A percentile compares a stretch with the other conserved stretches of the same genome.
Evolutionary conservation across 164 flowering plant species (phyloP).

Genomic region (Pachysandra terminalis): DNA sequence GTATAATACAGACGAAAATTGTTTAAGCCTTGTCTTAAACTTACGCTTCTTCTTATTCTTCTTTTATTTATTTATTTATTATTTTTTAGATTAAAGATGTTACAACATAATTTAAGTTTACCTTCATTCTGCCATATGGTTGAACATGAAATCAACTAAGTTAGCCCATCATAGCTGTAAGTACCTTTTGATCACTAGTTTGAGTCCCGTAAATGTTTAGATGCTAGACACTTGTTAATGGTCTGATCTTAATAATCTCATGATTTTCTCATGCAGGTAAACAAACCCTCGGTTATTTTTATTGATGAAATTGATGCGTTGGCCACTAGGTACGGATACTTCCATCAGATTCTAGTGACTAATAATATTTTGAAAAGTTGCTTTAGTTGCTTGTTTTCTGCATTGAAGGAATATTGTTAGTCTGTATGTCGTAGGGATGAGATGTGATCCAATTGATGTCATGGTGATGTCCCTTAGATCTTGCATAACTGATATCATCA

Average conservation of each 20-base stretch:
- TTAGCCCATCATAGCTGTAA: neutral
- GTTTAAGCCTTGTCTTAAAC: neutral
- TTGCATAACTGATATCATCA: no score
- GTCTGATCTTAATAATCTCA: slow-evolving; percentile 1
- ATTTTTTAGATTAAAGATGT: no score
- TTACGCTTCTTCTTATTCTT: no score
- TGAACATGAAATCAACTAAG: no score
- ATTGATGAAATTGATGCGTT: slow-evolving; percentile 98
- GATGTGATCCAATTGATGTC: no score
- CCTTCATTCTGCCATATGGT: no score
- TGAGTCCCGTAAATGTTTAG: neutral
- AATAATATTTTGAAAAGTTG: neutral
- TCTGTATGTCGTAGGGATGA: neutral
- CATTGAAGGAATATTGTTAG: neutral
- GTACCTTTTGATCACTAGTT: neutral
- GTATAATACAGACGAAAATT: neutral
- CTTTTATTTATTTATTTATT: no score
- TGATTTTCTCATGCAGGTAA: slow-evolving; percentile 57
- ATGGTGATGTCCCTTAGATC: no score
- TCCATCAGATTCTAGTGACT: neutral
- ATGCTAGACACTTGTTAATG: neutral
- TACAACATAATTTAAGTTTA: no score
- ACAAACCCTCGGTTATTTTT: slow-evolving; percentile 93
- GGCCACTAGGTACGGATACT: slow-evolving; percentile 68
- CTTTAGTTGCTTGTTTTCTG: slow-evolving; percentile 1